Base-by-base conservation (phyloP, 805 yeast species). In the Starmerella cellae region DNA sequence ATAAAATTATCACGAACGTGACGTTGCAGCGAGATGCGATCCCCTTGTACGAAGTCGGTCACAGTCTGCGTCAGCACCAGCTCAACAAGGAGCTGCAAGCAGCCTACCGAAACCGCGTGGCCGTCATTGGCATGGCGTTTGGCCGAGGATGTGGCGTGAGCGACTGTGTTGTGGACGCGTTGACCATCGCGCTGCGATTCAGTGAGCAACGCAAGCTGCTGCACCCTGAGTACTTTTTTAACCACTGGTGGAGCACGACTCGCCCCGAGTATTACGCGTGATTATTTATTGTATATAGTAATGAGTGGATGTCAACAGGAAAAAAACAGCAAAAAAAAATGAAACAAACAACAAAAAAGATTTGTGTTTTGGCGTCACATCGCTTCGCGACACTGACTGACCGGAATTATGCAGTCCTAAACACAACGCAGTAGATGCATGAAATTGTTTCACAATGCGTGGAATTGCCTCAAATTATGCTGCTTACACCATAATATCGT, bases 131-230 rank as follows among this genome's bases (percentile, higher is more conserved):
- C 0, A 83, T 82, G 76, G 68, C 76, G 2, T 75, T 81, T 50
- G 81, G 84, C 8, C 73, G 70, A 35, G 88, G 94, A 1, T 76
- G 83, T 8, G 95, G 95, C 1, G 87, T 87, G 2, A 94, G 95
- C 1, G 95, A 87, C 60, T 79, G 87, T 49, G 78, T 83, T 1
- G 59, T 73, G 26, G 75, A 77, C 54, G 72, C 79, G 3, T 67
- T 80, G 41, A 70, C 68, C 38, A 73, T 68, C 43, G 91, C 87
- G 4, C 50, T 58, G n/a, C 47, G 60, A 30, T 57, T 61, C 51
- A 38, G 49, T 35, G 49, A 43, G 18, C 58, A 58, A 45, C 49
- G 62, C 19, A 48, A 50, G 49, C 51, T 55, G 44, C 53, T 56
- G 23, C 55, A 51, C 43, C 59, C 60, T 13, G 54, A 49, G 43